Evolutionary conservation across 2,329 filamentous ascomycete genomes (phyloP).

Genomic region (Cadophora luteo-olivacea): DNA sequence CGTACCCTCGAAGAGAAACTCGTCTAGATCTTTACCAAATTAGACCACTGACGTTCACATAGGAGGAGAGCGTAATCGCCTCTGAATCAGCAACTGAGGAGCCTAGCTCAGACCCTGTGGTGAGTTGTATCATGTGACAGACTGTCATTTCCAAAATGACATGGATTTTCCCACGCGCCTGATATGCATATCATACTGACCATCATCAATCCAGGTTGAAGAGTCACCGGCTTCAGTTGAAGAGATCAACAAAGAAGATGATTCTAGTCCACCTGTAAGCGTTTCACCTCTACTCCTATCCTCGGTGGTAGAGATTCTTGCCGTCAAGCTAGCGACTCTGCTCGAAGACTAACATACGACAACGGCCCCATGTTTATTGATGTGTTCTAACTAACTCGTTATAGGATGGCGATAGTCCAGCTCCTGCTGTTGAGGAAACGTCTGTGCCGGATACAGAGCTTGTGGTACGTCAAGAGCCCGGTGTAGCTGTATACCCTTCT

Average conservation of each 20-base stretch:
- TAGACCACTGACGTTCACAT: background rate
- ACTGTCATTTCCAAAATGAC: background rate
- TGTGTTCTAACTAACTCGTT: no score
- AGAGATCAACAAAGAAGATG: background rate
- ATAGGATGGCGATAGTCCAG: background rate
- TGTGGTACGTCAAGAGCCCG: slow-evolving; percentile 3
- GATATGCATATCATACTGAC: background rate
- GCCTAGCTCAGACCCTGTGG: background rate
- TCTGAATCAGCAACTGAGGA: background rate
- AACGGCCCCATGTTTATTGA: no score
- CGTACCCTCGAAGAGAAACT: background rate
- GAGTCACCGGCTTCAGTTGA: background rate
- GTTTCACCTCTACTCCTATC: background rate
- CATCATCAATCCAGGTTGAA: background rate
- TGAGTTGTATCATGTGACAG: background rate
- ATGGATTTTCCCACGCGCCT: background rate
- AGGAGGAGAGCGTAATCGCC: background rate
- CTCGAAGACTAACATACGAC: no score
- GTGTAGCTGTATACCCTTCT: background rate
- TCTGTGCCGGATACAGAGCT: background rate
- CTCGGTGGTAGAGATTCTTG: no score
- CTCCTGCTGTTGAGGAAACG: slow-evolving; percentile 1
- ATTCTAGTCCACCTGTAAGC: background rate
- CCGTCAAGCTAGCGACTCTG: no score
- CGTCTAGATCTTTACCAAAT: background rate